Evolutionary conservation across 441 rosid species (phyloP), one percentile per base, ranked within the genome.

Genomic region (Gossypium davidsonii): DNA sequence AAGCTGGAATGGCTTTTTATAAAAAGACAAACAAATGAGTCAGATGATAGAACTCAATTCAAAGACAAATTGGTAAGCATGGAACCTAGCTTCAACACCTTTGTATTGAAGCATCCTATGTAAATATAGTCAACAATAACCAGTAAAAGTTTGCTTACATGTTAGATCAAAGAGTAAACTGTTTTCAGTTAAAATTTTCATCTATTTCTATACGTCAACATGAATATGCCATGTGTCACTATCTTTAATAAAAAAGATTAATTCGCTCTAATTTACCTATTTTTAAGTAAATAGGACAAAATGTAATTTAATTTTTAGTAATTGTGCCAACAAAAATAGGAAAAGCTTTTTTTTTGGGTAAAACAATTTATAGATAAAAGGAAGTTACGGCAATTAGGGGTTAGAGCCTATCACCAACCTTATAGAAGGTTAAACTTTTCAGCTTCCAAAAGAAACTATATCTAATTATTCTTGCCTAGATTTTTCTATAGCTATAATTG

Each of bases 31-130:
- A 67, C 39, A 6, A 10, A 46, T 6, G 21, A 48, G n/a, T 6
- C 53, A 44, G 0, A n/a, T 9, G 56, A 25, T 12, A 21, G 31
- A n/a, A 67, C 26, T 6, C 57, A 67, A 67, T 26, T 17, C 11
- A n/a, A 49, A 67, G 26, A 9, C 59, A 49, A 67, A 49, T 26
- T 51, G 71, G 15, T 51, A 4, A 51, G 59, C 44, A 26, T 23
- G 70, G 70, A 26, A 20, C 26, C 70, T 65, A 18, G 31, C 55
- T 20, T 9, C 42, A 20, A 63, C 31, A 5, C 58, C 2, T 23
- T 6, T 3, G 3, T 48, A 25, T 26, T 67, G 71, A 49, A 67
- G 59, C 46, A 49, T 67, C 71, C 71, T 15, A 67, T 25, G 42
- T 37, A 26, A 21, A 55, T 28, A 28, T 26, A 6, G 44, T 6